Evolutionary conservation across 495 filamentous ascomycete species (phyloP).

Genomic region (Neurospora sp.): DNA sequence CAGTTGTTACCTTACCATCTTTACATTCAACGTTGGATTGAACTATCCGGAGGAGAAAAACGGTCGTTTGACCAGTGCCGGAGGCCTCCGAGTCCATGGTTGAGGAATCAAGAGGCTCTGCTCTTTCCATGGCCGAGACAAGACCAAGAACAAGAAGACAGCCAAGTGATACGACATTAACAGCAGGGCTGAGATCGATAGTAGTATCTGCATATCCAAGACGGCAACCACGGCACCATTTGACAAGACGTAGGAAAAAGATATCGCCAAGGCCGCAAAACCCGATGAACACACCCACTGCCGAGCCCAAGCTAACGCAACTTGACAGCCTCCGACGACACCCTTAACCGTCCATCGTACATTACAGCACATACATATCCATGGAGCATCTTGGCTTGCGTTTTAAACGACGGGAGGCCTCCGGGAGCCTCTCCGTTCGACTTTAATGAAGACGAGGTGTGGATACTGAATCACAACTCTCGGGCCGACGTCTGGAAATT

Average conservation of each 20-base stretch:
- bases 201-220: neutral
- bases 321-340: neutral
- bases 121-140: neutral
- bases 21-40: neutral
- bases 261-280: neutral
- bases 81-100: neutral
- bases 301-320: neutral
- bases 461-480: neutral
- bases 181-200: neutral
- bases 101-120: neutral
- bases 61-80: neutral
- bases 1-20: neutral
- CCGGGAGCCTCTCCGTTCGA: neutral
- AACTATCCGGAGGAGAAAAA: neutral
- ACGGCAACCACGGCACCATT: neutral
- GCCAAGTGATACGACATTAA: neutral
- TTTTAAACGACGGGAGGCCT: neutral
- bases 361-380: neutral
- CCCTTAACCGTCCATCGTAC: neutral
- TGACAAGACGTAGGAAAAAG: neutral
- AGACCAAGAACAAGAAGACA: neutral
- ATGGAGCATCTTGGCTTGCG: neutral
- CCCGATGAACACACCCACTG: neutral
- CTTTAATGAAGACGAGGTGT: neutral
- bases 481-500: neutral